Evolutionary conservation across 768 basidiomycete genomes (phyloP).

Genomic region (Tylopilus vinaceipallidus): DNA sequence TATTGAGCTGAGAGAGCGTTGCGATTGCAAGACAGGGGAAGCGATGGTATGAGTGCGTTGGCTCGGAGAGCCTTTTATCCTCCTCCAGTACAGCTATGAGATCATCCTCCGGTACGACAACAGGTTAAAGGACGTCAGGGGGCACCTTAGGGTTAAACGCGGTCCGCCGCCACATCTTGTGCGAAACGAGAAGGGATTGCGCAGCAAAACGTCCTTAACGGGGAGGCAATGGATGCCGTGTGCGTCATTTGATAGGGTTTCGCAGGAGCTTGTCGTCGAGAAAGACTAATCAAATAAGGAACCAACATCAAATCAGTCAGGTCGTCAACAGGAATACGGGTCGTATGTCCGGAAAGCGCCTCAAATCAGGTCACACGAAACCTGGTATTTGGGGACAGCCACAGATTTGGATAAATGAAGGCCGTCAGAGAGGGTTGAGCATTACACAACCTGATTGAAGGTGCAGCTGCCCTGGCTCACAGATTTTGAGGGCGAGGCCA

Average conservation of each 20-base stretch:
- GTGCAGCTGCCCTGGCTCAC: constrained; percentile 27
- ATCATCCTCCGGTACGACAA: constrained; percentile 19
- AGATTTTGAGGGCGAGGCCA: constrained; percentile 19
- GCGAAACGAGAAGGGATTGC: constrained; percentile 31
- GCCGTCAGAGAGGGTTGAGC: constrained; percentile 23
- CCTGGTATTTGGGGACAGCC: constrained; percentile 16
- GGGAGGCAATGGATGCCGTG: constrained; percentile 27
- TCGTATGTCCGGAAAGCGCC: constrained; percentile 17
- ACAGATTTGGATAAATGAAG: constrained; percentile 32
- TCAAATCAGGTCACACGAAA: constrained; percentile 24
- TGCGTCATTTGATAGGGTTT: constrained; percentile 39
- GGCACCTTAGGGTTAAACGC: constrained; percentile 24
- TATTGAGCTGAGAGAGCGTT: constrained; percentile 8
- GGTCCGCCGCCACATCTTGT: constrained; percentile 18
- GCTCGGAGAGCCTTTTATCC: constrained; percentile 28
- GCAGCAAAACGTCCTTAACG: constrained; percentile 21
- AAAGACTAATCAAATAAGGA: constrained; percentile 36
- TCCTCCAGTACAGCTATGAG: constrained; percentile 23
- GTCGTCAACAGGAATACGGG: constrained; percentile 15
- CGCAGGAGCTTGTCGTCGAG: constrained; percentile 34
- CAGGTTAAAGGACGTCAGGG: constrained; percentile 19
- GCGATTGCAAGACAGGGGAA: neutral
- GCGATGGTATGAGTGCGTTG: constrained; percentile 11
- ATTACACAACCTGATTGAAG: constrained; percentile 29
- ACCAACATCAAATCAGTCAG: constrained; percentile 16